Base-by-base conservation (phyloP, 306 rosid genomes). In the Begonia fuchsioides region DNA sequence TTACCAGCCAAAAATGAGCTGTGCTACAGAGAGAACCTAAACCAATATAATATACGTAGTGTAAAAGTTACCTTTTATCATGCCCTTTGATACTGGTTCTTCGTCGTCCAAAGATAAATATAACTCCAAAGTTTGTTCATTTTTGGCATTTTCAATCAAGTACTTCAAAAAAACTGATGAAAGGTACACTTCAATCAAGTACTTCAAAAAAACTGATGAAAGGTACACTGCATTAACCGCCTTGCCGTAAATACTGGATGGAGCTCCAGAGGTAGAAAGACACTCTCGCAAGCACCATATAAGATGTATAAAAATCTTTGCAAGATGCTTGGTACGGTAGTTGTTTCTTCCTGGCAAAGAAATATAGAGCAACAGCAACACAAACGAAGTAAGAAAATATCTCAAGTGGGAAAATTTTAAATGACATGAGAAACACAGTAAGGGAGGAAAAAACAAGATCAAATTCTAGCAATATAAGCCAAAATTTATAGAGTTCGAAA, bases 281-380 rank as follows among this genome's bases (percentile, higher is more conserved):
- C 72, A 78, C 61, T 85, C 93, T 63, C 86, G 92, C 72, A 92
- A 77, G 67, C 73, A 77, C 80, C 86, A 46, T 16, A 87, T 82
- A 62, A 92, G 59, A 65, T 85, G 96, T 73, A 79, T 75, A 72
- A 92, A 73, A 77, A 92, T 67, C 77, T 92, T 92, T 8, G 94
- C 81, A 53, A 92, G 96, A 72, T 92, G 96, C 71, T 82, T 82
- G 47, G 98, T 85, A 47, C 58, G 58, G 47, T 43, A 56, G 66
- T 85, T 92, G 73, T 92, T 92, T 72, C 68, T 75, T 0, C 74
- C 98, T 92, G 96, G 66, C 75, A 45, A 58, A 54, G 47, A 17
- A 48, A 32, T 20, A 3, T 38, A 15, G 26, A 13, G 44, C 45
- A 26, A 26, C 35, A 26, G 35, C 35, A 26, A 26, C 35, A 26